Evolutionary conservation across 208 protist species (phyloP), one percentile per base, ranked within the genome.

Genomic region (Crithidia sp.): DNA sequence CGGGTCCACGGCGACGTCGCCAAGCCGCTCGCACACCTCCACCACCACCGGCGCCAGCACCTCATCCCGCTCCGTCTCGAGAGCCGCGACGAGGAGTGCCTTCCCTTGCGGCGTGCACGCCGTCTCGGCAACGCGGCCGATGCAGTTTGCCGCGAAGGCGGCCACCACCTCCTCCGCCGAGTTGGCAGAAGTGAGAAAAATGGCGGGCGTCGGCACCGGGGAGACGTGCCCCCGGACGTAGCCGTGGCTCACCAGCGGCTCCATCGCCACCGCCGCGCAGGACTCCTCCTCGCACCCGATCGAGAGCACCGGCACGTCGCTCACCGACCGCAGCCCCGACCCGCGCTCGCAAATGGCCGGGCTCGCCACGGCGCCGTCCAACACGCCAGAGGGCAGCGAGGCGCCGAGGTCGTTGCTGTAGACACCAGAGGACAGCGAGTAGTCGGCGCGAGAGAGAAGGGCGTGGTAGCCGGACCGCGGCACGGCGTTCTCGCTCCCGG

Each of bases 101-200:
- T 89, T 88, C n/a, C 86, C 90, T 13, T 80, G 74, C 44, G 79
- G 62, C 16, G 79, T 87, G 79, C 90, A 92, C 36, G 86, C 86
- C 49, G 83, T 53, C 71, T 91, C 84, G 37, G 75, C 84, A 28
- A 93, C 85, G 52, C 76, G 81, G 40, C 86, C 86, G 7, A 63
- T 59, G 58, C 80, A 88, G 39, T 50, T 68, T 14, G 45, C 16
- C 17, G 50, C 6, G 39, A 79, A 79, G n/a, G 59, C 59, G 7
- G 63, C 66, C 49, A 81, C 76, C 14, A 74, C 50, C 43, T 62
- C 76, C 43, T 53, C 68, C n/a, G 44, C 64, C 5, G 64, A 19
- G 2, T 49, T 68, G 0, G 52, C 52, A 49, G 55, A 19, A 4
- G 69, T 37, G 49, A 61, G 60, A 19, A 66, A 57, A 6, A 36